Percentiles rank a stretch among this genome's conserved stretches.
Conservation (phyloP, 805 yeast species). For the Starmerella potacharoeniae region DNA sequence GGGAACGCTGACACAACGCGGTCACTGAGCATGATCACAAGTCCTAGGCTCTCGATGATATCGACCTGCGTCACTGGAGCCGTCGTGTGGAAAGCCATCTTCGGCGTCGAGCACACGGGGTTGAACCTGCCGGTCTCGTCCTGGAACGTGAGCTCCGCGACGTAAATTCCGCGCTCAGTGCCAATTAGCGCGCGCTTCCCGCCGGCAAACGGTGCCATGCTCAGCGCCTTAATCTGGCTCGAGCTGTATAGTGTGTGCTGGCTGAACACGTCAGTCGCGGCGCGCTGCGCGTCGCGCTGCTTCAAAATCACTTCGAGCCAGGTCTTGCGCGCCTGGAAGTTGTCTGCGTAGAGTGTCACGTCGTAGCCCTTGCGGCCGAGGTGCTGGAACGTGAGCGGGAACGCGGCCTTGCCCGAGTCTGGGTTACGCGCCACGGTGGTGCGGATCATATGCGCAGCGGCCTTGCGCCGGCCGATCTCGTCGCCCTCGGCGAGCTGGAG, state of each 20-base stretch:
- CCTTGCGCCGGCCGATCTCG: slow-evolving; percentile 45
- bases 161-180: slow-evolving; percentile 81
- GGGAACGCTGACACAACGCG: slow-evolving; percentile 70
- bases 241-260: slow-evolving; percentile 43
- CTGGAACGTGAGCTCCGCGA: slow-evolving; percentile 56
- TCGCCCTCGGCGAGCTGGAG: slow-evolving; percentile 65
- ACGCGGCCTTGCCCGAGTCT: slow-evolving; percentile 24
- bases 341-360: slow-evolving; percentile 33
- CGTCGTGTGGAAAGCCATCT: slow-evolving; percentile 57
- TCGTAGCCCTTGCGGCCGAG: slow-evolving; percentile 40
- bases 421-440: slow-evolving; percentile 17
- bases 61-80: slow-evolving; percentile 75
- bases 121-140: slow-evolving; percentile 36
- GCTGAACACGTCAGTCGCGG: slow-evolving; percentile 67
- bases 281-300: slow-evolving; percentile 66
- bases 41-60: slow-evolving; percentile 81
- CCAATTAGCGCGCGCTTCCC: slow-evolving; percentile 86
- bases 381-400: slow-evolving; percentile 40
- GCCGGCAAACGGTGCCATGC: slow-evolving; percentile 69
- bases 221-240: slow-evolving; percentile 31
- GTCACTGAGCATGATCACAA: slow-evolving; percentile 69
- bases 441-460: slow-evolving; percentile 22
- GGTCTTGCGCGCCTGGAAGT: slow-evolving; percentile 54
- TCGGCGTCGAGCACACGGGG: slow-evolving; percentile 37
- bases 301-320: slow-evolving; percentile 66